Evolutionary conservation across 257 asterid genomes (phyloP), one percentile per base, ranked within the genome.

Genomic region (Capsicum rhomboideum): DNA sequence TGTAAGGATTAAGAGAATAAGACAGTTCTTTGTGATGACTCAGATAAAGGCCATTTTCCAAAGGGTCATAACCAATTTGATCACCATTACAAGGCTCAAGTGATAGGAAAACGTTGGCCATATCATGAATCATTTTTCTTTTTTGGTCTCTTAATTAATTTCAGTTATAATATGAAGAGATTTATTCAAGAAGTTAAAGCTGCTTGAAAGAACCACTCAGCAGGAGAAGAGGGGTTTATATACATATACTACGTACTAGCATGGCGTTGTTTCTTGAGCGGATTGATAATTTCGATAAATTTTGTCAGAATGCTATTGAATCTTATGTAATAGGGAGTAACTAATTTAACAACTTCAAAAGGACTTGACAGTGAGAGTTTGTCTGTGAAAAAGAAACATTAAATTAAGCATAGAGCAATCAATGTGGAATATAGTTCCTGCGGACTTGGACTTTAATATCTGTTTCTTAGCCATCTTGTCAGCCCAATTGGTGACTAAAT

Each of bases 201-300:
- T 86, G 82, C 18, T 91, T 92, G 93, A 92, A 94, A 92, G 93
- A 90, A 91, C 89, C 91, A 85, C 86, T 85, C 82, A 86, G 87
- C 86, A 13, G 85, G 82, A 61, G 85, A 85, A 87, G 81, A 82
- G 21, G 79, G 55, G 71, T 52, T 83, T 91, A 81, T 90, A 82
- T 90, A 86, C 40, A 34, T 34, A 34, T 34, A 34, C 40, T 75
- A 49, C 78, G 40, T 34, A 34, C 4, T 34, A 34, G 83, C 72
- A 40, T 67, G 78, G 44, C 78, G 52, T 42, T 77, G 71, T 64
- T 79, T 40, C n/a, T 55, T 53, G 54, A 61, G 55, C 18, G 1
- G 0, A 74, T 44, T 66, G 84, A 40, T 8, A 42, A 2, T 40
- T 40, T n/a, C 84, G 6, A 81, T 81, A 66, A 61, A 7, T 77